Conservation (phyloP, 2,329 filamentous ascomycete genomes). For the Chrysoporthe deuterocubensis region DNA sequence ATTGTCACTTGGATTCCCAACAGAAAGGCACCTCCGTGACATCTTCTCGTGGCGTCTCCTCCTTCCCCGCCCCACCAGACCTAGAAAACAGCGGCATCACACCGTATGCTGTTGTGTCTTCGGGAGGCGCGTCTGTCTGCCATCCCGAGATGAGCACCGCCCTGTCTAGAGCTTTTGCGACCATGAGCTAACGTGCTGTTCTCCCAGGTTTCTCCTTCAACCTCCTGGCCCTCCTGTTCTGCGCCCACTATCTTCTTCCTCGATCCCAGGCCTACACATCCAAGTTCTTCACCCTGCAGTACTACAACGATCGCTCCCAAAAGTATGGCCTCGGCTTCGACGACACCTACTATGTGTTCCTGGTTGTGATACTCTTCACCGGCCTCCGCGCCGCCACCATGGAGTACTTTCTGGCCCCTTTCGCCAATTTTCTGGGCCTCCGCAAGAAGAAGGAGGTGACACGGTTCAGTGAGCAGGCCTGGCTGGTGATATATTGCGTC, state of each 20-base stretch:
- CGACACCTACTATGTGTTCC: slow-evolving; percentile 76
- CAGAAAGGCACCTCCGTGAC: slow-evolving; percentile 5
- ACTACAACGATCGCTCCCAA: slow-evolving; percentile 71
- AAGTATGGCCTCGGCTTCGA: slow-evolving; percentile 78
- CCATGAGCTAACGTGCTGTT: slow-evolving; percentile 13
- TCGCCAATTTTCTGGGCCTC: slow-evolving; percentile 75
- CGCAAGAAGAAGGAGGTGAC: slow-evolving; percentile 75
- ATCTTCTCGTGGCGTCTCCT: slow-evolving; percentile 7
- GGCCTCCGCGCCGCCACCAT: slow-evolving; percentile 82
- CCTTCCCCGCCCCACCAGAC: slow-evolving; percentile 10
- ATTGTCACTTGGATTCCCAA: slow-evolving; percentile 10
- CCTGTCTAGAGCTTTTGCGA: slow-evolving; percentile 1
- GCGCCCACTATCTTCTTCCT: slow-evolving; percentile 83
- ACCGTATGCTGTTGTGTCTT: slow-evolving; percentile 19
- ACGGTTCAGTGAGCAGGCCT: slow-evolving; percentile 92
- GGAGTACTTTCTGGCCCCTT: slow-evolving; percentile 83
- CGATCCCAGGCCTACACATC: slow-evolving; percentile 77
- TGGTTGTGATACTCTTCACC: slow-evolving; percentile 84
- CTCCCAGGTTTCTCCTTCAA: slow-evolving; percentile 79
- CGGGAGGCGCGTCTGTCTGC: slow-evolving; percentile 1
- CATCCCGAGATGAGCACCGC: background rate
- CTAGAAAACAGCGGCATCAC: slow-evolving; percentile 3
- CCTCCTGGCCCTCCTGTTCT: slow-evolving; percentile 78
- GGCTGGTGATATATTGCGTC: slow-evolving; percentile 83
- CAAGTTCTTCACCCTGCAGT: slow-evolving; percentile 87